Percentiles rank a stretch among this genome's conserved stretches.
phyloP scores from a whole-genome alignment of 257 asterid genomes.

The Ehretia macrophylla region DNA sequence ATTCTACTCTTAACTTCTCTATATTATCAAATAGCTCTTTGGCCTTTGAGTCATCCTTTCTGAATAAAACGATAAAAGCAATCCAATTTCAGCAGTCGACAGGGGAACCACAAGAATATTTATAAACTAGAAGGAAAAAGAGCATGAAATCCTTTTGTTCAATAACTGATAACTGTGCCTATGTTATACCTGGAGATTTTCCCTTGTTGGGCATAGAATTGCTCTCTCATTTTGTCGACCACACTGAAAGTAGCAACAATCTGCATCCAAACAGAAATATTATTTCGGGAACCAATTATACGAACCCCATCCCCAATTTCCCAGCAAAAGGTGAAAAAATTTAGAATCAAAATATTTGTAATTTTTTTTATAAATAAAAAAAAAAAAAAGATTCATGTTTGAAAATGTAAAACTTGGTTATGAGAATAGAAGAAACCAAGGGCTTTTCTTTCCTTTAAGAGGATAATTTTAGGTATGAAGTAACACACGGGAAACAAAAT shows the following conservation, averaged over 20 bases:
- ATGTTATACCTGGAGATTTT: constrained; percentile 52
- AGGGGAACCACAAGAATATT: constrained; percentile 10
- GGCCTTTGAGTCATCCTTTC: constrained; percentile 64
- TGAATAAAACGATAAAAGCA: constrained; percentile 26
- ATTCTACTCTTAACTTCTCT: constrained; percentile 64
- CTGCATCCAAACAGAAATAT: constrained; percentile 31
- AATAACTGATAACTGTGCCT: neutral
- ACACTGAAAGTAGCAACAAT: constrained; percentile 84
- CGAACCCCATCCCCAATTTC: neutral
- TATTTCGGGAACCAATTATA: neutral
- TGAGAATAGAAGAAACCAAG: too few relatives aligned
- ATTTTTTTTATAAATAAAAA: too few relatives aligned
- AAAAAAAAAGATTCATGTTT: too few relatives aligned
- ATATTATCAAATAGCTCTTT: constrained; percentile 69
- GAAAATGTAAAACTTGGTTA: too few relatives aligned
- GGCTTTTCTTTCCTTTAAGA: too few relatives aligned
- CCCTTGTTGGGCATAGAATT: constrained; percentile 60
- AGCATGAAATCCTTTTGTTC: too few relatives aligned
- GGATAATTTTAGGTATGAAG: too few relatives aligned
- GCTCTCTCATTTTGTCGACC: constrained; percentile 87
- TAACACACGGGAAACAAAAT: too few relatives aligned
- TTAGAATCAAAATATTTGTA: too few relatives aligned
- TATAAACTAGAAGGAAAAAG: neutral
- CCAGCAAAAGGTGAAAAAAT: neutral
- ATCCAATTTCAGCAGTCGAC: constrained; percentile 13